Evolutionary conservation across 352 stramenopile species (phyloP), one percentile per base, ranked within the genome.

Genomic region (Phytophthora uliginosa): DNA sequence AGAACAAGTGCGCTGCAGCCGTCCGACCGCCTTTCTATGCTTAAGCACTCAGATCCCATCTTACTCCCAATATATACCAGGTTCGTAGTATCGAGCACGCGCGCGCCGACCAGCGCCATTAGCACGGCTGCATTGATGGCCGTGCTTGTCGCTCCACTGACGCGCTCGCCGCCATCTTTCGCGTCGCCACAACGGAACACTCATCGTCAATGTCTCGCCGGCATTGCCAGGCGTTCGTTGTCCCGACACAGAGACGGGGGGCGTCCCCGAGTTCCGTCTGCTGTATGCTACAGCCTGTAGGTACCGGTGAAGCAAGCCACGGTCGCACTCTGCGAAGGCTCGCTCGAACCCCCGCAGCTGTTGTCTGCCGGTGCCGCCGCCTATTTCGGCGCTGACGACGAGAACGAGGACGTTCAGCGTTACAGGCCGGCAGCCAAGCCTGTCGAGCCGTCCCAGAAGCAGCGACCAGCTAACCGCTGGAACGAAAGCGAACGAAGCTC

Each of bases 11-110:
- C 38, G 26, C 26, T 48, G 15, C 17, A 48, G 47, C 26, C 47
- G 47, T 53, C 47, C 47, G n/a, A 53, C 47, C 47, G 47, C 26
- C 47, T 53, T 31, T 53, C 47, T 53, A 28, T 53, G 47, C 20
- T 13, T 6, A 0, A 18, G 13, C 2, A 28, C 13, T 53, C 47
- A n/a, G 47, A 28, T 53, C 47, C 47, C 31, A 53, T 53, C 20
- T 53, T 2, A 7, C 34, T 3, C 34, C 34, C 10, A 40, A 13
- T 10, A 10, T 40, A 28, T 28, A 28, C 2, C 26, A 28, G 2
- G 26, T 28, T 6, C 26, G 26, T 28, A 28, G 26, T 28, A 28
- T 28, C 47, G 47, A 53, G 18, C 47, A 13, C n/a, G 47, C 47
- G 12, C 31, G 47, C 7, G 18, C 7, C 3, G 7, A 13, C 20